Percentiles rank a stretch among this genome's conserved stretches.
phyloP scores from a whole-genome alignment of 2,329 filamentous ascomycete genomes.

The Achaetomium macrosporum region DNA sequence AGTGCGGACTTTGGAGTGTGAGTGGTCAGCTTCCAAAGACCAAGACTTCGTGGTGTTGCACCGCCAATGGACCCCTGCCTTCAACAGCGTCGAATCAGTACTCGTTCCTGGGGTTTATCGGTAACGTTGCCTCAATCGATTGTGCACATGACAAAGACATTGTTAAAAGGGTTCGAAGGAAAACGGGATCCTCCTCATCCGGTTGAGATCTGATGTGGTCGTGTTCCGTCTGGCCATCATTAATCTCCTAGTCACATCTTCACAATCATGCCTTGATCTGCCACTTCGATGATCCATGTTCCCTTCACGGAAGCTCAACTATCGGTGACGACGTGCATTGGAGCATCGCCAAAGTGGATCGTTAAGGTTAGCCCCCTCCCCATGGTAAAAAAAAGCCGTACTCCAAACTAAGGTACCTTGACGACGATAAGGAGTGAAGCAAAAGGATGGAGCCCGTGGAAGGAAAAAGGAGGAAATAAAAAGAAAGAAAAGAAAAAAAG shows the following conservation, averaged over 20 bases:
- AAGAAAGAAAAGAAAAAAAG: too few relatives aligned
- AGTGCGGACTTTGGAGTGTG: constrained; percentile 4
- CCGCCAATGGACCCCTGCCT: constrained; percentile 1
- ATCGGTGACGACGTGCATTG: constrained; percentile 20
- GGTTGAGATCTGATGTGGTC: neutral
- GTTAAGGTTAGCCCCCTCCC: too few relatives aligned
- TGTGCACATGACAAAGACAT: neutral
- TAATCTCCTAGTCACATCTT: constrained; percentile 14
- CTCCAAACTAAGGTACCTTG: too few relatives aligned
- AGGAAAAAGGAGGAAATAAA: too few relatives aligned
- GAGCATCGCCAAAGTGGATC: constrained; percentile 11
- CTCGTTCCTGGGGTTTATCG: neutral
- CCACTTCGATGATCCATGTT: constrained; percentile 12
- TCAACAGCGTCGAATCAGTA: neutral
- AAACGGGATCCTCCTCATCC: neutral
- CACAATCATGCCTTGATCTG: constrained; percentile 6
- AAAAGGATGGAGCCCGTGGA: too few relatives aligned
- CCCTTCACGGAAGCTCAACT: constrained; percentile 16
- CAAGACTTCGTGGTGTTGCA: constrained; percentile 8
- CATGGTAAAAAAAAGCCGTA: too few relatives aligned
- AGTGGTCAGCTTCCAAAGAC: constrained; percentile 5
- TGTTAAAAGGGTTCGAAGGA: constrained; percentile 2
- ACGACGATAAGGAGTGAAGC: too few relatives aligned
- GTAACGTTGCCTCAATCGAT: constrained; percentile 2
- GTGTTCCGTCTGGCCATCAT: neutral